phyloP scores from a whole-genome alignment of 179 eudicot species.

The Vitellaria paradoxa region DNA sequence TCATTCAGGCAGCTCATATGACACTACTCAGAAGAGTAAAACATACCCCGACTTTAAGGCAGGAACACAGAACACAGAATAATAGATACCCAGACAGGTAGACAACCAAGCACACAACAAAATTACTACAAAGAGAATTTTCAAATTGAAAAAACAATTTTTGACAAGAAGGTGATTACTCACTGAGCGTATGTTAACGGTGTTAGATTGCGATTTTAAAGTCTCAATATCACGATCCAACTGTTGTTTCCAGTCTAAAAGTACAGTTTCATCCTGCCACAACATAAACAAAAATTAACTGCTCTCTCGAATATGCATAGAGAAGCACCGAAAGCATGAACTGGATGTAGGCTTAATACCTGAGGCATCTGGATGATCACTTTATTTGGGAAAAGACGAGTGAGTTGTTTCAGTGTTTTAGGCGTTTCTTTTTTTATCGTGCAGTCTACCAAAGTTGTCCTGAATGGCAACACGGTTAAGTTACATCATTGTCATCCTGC shows the following conservation, averaged over 20 bases:
- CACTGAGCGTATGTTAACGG: constrained; percentile 66
- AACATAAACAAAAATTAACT: constrained; percentile 4
- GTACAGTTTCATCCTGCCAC: constrained; percentile 70
- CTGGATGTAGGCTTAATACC: constrained; percentile 32
- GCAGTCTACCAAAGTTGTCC: constrained; percentile 77
- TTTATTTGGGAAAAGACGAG: constrained; percentile 87
- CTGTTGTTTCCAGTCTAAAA: constrained; percentile 84
- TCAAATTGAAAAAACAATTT: not conserved
- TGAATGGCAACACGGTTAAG: constrained; percentile 24
- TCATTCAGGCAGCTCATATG: not conserved
- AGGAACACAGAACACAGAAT: not conserved
- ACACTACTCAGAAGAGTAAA: not conserved
- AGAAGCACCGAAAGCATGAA: not conserved
- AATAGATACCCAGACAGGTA: not conserved
- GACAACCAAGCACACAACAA: not conserved
- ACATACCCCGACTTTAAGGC: not conserved
- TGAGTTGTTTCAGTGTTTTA: constrained; percentile 75
- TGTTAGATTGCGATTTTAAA: constrained; percentile 74
- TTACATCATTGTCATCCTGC: constrained; percentile 9
- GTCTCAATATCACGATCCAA: constrained; percentile 91
- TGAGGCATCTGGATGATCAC: constrained; percentile 86
- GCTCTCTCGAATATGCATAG: not conserved
- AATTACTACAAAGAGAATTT: not conserved
- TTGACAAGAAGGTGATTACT: constrained; percentile 20
- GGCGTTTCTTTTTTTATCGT: constrained; percentile 82